Percentiles rank a stretch among this genome's conserved stretches.
These are phyloP conservation scores for Puccinia triticina DNA, from an alignment of 1,284 basidiomycete species.

Conservation along the genomic window DNA sequence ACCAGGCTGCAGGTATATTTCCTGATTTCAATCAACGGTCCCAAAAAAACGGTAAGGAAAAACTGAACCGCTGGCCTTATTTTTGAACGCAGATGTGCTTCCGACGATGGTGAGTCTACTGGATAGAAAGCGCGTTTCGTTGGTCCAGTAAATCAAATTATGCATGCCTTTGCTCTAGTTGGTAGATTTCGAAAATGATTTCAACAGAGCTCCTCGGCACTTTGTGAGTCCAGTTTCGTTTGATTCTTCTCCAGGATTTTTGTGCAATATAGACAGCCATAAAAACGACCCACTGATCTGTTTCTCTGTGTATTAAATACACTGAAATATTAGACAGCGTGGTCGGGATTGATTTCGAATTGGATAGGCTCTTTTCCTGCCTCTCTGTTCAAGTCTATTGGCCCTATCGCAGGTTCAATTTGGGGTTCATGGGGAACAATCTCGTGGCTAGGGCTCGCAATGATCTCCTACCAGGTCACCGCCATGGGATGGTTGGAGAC, in stretches of 20 bases:
- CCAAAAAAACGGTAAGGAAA: not conserved
- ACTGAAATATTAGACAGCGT: conserved; percentile 26
- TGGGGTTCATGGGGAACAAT: conserved; percentile 45
- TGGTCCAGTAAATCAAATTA: not conserved
- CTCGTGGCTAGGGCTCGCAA: conserved; percentile 42
- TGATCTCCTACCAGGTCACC: conserved; percentile 33
- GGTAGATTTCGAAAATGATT: conserved; percentile 48
- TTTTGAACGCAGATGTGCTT: conserved; percentile 35
- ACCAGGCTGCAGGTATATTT: conserved; percentile 15
- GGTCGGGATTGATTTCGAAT: conserved; percentile 35
- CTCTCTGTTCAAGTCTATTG: conserved; percentile 38
- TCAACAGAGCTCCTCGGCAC: conserved; percentile 38
- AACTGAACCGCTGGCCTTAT: not conserved
- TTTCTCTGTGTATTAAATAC: not conserved
- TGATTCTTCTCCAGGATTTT: not conserved
- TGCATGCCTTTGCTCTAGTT: not conserved
- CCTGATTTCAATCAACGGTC: not conserved
- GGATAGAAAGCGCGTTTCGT: not conserved
- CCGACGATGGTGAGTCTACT: conserved; percentile 43
- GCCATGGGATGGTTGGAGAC: conserved; percentile 50
- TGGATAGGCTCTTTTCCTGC: conserved; percentile 49
- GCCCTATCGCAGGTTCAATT: conserved; percentile 31
- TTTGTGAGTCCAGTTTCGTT: conserved; percentile 19
- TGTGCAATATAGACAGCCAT: too few species aligned
- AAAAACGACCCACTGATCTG: too few species aligned